Evolutionary conservation across 2,329 filamentous ascomycete genomes (phyloP).

Genomic region (Geosmithia flava): DNA sequence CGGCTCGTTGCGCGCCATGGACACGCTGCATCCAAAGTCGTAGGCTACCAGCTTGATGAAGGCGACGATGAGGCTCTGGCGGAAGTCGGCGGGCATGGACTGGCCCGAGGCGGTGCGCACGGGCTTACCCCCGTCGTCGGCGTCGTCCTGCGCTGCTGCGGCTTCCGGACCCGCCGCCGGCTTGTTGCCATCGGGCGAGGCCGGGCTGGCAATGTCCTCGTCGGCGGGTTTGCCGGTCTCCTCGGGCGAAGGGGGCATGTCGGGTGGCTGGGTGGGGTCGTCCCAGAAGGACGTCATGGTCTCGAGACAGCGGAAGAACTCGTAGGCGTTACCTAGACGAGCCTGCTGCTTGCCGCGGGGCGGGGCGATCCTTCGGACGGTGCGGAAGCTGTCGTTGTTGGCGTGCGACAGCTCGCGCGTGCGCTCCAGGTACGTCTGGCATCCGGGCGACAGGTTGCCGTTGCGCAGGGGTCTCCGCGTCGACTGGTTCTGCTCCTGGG

Average conservation of each 20-base stretch:
- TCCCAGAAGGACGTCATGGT: slow-evolving; percentile 48
- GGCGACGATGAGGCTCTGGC: slow-evolving; percentile 42
- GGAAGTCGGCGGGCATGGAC: slow-evolving; percentile 46
- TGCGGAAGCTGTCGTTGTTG: slow-evolving; percentile 49
- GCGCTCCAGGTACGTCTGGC: slow-evolving; percentile 45
- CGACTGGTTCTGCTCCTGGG: slow-evolving; percentile 31
- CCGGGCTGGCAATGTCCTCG: background rate
- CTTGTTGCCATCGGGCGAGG: background rate
- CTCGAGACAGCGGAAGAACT: slow-evolving; percentile 54
- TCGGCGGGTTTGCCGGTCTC: slow-evolving; percentile 9
- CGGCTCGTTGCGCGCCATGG: slow-evolving; percentile 43
- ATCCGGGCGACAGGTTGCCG: slow-evolving; percentile 42
- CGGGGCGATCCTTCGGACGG: slow-evolving; percentile 43
- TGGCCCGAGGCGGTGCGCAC: slow-evolving; percentile 34
- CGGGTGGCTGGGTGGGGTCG: slow-evolving; percentile 34
- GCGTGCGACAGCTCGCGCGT: slow-evolving; percentile 40
- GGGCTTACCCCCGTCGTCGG: slow-evolving; percentile 6
- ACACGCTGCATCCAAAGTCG: slow-evolving; percentile 52
- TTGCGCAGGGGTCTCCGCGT: slow-evolving; percentile 38
- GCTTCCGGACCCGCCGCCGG: background rate
- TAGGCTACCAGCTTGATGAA: slow-evolving; percentile 54
- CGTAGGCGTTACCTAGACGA: slow-evolving; percentile 50
- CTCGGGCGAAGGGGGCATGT: slow-evolving; percentile 20
- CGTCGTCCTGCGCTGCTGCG: slow-evolving; percentile 1
- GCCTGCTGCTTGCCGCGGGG: slow-evolving; percentile 38